A percentile compares a stretch with the other conserved stretches of the same genome.
These are phyloP conservation scores for Lentinula detonsa DNA, from an alignment of 768 basidiomycete genomes.

Conservation along the genomic window DNA sequence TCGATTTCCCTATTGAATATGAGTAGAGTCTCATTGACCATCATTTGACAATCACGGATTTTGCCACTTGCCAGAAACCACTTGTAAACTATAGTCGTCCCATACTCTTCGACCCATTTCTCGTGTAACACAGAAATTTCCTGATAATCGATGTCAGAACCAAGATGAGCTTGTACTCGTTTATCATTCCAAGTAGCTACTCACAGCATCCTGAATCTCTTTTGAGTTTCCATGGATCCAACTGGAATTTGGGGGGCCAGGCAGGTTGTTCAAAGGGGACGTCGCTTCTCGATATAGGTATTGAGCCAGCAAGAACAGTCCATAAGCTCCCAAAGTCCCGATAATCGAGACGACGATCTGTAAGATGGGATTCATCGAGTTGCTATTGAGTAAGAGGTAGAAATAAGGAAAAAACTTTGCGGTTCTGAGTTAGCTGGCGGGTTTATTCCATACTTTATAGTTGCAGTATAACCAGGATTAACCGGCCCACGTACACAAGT, in stretches of 20 bases:
- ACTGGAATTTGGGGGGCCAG: slow-evolving; percentile 26
- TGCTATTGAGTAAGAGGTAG: background rate
- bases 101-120: slow-evolving; percentile 31
- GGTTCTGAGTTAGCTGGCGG: background rate
- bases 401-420: background rate
- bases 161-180: background rate
- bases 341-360: background rate
- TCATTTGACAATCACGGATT: background rate
- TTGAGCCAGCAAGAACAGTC: background rate
- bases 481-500: background rate
- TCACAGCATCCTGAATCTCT: slow-evolving; percentile 20
- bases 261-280: slow-evolving; percentile 8
- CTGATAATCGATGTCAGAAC: background rate
- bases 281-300: background rate
- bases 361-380: background rate
- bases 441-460: background rate
- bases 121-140: slow-evolving; percentile 19
- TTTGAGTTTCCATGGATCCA: slow-evolving; percentile 28
- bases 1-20: slow-evolving; percentile 19
- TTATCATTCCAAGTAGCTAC: background rate
- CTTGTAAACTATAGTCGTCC: slow-evolving; percentile 23
- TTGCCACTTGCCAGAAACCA: slow-evolving; percentile 24
- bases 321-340: background rate
- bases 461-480: background rate
- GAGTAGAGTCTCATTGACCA: background rate